These are phyloP conservation scores for Gentiana straminea DNA, from an alignment of 257 asterid genomes.

Conservation along the genomic window DNA sequence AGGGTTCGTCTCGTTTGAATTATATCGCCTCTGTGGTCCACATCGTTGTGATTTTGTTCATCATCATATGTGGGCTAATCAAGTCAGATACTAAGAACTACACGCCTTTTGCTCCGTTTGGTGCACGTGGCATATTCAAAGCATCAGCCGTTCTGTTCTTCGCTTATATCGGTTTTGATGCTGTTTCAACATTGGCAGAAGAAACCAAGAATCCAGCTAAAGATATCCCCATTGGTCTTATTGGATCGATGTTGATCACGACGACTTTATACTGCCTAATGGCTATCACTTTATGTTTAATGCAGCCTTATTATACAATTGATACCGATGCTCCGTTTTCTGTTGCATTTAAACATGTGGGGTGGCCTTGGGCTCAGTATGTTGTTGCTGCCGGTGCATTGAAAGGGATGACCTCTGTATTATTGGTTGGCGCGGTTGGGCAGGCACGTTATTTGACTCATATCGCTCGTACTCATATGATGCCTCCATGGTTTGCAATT, in stretches of 20 bases:
- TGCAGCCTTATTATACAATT: slow-evolving; percentile 38
- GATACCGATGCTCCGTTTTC: slow-evolving; percentile 57
- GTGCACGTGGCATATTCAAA: slow-evolving; percentile 46
- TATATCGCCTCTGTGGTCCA: slow-evolving; percentile 47
- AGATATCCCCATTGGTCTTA: slow-evolving; percentile 63
- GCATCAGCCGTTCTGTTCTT: slow-evolving; percentile 60
- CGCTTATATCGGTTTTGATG: slow-evolving; percentile 66
- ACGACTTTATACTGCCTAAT: slow-evolving; percentile 46
- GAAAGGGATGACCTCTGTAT: slow-evolving; percentile 59
- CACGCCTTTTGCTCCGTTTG: slow-evolving; percentile 33
- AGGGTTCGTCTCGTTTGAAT: slow-evolving; percentile 57
- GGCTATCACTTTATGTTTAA: slow-evolving; percentile 45
- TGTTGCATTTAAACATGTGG: slow-evolving; percentile 35
- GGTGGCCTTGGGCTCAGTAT: slow-evolving; percentile 61
- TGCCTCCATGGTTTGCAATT: slow-evolving; percentile 70
- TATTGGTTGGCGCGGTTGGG: slow-evolving; percentile 54
- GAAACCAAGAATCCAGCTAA: slow-evolving; percentile 50
- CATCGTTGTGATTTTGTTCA: slow-evolving; percentile 37
- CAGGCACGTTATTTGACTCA: slow-evolving; percentile 70
- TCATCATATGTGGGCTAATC: slow-evolving; percentile 39
- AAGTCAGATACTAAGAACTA: slow-evolving; percentile 37
- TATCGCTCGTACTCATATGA: slow-evolving; percentile 58
- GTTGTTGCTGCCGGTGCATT: slow-evolving; percentile 58
- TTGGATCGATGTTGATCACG: slow-evolving; percentile 57
- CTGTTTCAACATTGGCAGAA: slow-evolving; percentile 68